Conservation (phyloP, 1,284 basidiomycete species). For the Tilletia horrida region DNA sequence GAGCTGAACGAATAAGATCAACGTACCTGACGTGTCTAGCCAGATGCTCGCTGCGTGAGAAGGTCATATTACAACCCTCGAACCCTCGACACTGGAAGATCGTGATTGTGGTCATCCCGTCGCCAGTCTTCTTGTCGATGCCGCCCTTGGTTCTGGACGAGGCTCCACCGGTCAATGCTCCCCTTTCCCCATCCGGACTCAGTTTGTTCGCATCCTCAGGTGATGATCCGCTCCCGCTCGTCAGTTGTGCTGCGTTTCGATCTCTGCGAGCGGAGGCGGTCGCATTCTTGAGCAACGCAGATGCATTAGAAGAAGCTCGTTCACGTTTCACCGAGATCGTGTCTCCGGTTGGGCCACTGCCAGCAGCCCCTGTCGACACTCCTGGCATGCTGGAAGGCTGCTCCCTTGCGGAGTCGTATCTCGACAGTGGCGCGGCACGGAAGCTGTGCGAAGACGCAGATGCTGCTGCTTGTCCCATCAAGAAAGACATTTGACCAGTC, state of each 20-base stretch:
- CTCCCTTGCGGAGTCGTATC: too few species aligned
- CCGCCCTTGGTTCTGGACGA: too few species aligned
- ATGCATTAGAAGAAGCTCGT: not conserved
- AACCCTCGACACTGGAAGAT: slow-evolving; percentile 92
- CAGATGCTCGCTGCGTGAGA: slow-evolving; percentile 88
- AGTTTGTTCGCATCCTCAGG: too few species aligned
- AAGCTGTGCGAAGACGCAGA: too few species aligned
- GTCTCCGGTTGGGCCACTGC: too few species aligned
- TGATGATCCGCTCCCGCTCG: not conserved
- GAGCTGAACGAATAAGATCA: slow-evolving; percentile 5
- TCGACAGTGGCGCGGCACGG: too few species aligned
- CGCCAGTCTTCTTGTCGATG: not conserved
- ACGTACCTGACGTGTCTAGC: slow-evolving; percentile 85
- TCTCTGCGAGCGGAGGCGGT: not conserved
- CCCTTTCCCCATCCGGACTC: not conserved
- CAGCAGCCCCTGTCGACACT: too few species aligned
- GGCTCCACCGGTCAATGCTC: not conserved
- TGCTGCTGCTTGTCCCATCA: too few species aligned
- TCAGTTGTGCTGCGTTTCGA: not conserved
- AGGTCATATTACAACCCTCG: slow-evolving; percentile 93
- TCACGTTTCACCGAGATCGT: not conserved
- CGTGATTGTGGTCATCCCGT: slow-evolving; percentile 63
- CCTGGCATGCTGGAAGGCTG: too few species aligned
- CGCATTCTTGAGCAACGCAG: not conserved
- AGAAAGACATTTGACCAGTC: too few species aligned